Evolutionary conservation across 768 basidiomycete species (phyloP).

Genomic region (Cytidiella melzeri): DNA sequence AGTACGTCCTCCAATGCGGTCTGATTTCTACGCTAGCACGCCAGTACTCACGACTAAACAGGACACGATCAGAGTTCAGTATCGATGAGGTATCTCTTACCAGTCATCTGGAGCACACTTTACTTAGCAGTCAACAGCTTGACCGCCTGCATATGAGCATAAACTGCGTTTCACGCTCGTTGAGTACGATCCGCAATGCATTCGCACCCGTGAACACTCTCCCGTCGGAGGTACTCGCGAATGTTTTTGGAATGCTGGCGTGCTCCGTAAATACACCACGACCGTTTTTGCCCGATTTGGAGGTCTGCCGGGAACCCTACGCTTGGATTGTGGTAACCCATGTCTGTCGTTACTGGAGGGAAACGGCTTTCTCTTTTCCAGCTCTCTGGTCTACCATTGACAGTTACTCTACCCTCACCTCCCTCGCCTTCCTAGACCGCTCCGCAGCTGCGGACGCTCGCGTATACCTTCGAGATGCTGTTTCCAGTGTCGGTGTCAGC

Average conservation of each 20-base stretch:
- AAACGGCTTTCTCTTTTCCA: constrained; percentile 8
- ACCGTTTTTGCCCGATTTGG: constrained; percentile 7
- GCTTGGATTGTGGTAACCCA: constrained; percentile 8
- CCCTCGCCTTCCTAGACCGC: constrained; percentile 6
- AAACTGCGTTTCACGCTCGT: constrained; percentile 1
- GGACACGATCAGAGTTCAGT: constrained; percentile 5
- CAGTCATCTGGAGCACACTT: not conserved
- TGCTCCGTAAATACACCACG: not conserved
- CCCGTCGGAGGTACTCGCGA: constrained; percentile 8
- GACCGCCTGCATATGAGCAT: constrained; percentile 5
- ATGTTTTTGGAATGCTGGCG: constrained; percentile 5
- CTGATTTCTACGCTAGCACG: not conserved
- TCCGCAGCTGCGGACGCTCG: constrained; percentile 1
- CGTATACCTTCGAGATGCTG: constrained; percentile 9
- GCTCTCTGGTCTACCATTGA: constrained; percentile 12
- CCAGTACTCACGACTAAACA: not conserved
- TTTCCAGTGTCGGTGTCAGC: not conserved
- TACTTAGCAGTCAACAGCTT: not conserved
- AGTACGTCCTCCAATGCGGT: constrained; percentile 4
- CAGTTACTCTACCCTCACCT: constrained; percentile 3
- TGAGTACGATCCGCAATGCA: constrained; percentile 7
- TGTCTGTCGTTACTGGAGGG: constrained; percentile 12
- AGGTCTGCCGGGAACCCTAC: not conserved
- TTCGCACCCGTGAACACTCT: constrained; percentile 12
- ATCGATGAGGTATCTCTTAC: constrained; percentile 5